Percentiles rank a stretch among this genome's conserved stretches.
Evolutionary conservation across 1,284 basidiomycete species (phyloP).

Genomic region (Tilletia caries): DNA sequence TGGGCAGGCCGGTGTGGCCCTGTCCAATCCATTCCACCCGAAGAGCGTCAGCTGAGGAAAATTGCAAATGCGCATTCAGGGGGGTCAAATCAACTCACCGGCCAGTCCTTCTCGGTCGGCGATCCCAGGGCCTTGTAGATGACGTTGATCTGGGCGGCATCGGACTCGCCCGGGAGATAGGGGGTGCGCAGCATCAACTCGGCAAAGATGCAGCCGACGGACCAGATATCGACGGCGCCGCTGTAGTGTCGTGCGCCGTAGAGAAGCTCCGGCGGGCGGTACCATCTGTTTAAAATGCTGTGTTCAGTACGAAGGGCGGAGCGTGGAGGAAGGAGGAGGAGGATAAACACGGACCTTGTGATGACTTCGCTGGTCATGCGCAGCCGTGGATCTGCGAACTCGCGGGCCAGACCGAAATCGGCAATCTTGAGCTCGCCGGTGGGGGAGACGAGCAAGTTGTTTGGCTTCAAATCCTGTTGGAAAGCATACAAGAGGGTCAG

Average conservation of each 20-base stretch:
- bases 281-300: slow-evolving; percentile 64
- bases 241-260: slow-evolving; percentile 84
- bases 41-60: neutral
- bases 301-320: neutral
- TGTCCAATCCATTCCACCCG: neutral
- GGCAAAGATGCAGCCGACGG: slow-evolving; percentile 90
- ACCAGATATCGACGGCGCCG: slow-evolving; percentile 87
- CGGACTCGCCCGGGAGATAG: slow-evolving; percentile 85
- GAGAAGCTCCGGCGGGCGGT: slow-evolving; percentile 88
- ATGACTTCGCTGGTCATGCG: slow-evolving; percentile 99
- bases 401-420: slow-evolving; percentile 96
- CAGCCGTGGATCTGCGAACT: slow-evolving; percentile 85
- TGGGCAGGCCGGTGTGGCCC: slow-evolving; percentile 27
- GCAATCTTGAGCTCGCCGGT: slow-evolving; percentile 93
- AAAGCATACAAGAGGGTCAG: neutral
- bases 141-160: slow-evolving; percentile 92
- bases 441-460: slow-evolving; percentile 90
- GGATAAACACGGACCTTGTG: slow-evolving; percentile 61
- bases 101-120: slow-evolving; percentile 95
- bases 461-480: slow-evolving; percentile 80
- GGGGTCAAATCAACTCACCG: too few species aligned
- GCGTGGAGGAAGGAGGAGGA: neutral
- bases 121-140: slow-evolving; percentile 92
- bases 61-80: neutral
- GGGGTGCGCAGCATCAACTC: slow-evolving; percentile 92